Conservation (phyloP, 2,329 filamentous ascomycete species). For the Leptoxyphium fumago region DNA sequence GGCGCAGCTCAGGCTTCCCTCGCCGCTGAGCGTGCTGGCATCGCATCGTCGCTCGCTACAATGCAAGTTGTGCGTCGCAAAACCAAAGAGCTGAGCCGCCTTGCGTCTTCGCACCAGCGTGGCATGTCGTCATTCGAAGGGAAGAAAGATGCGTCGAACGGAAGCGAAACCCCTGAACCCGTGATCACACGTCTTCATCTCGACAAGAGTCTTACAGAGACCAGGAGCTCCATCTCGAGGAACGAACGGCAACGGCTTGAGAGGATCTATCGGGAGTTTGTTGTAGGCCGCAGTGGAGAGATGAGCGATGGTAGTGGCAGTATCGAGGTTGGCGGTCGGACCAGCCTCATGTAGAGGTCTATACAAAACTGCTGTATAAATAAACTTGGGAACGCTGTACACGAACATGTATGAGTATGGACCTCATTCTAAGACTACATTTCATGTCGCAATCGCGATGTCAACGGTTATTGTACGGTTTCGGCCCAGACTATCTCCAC, state of each 20-base stretch:
- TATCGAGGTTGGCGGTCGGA: slow-evolving; percentile 82
- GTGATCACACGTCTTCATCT: slow-evolving; percentile 76
- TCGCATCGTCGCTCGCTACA: slow-evolving; percentile 66
- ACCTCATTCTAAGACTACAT: too few relatives aligned
- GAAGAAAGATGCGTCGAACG: slow-evolving; percentile 4
- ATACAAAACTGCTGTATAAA: too few relatives aligned
- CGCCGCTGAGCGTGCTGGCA: slow-evolving; percentile 56
- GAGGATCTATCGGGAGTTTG: slow-evolving; percentile 83
- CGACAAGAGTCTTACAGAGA: slow-evolving; percentile 58
- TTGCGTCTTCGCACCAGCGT: slow-evolving; percentile 6
- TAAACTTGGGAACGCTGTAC: too few relatives aligned
- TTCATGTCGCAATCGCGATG: too few relatives aligned
- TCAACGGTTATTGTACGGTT: too few relatives aligned
- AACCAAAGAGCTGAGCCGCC: slow-evolving; percentile 34
- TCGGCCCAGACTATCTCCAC: too few relatives aligned
- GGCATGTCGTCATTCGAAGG: background rate
- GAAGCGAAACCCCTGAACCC: slow-evolving; percentile 41
- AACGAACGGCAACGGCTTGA: slow-evolving; percentile 61
- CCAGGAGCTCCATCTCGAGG: slow-evolving; percentile 66
- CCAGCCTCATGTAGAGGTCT: slow-evolving; percentile 64
- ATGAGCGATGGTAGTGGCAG: slow-evolving; percentile 87
- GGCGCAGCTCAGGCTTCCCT: slow-evolving; percentile 18
- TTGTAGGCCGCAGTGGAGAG: slow-evolving; percentile 82
- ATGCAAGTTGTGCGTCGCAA: slow-evolving; percentile 59
- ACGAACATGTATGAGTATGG: too few relatives aligned